Conservation (phyloP, 257 asterid genomes). For the Sherardia arvensis region DNA sequence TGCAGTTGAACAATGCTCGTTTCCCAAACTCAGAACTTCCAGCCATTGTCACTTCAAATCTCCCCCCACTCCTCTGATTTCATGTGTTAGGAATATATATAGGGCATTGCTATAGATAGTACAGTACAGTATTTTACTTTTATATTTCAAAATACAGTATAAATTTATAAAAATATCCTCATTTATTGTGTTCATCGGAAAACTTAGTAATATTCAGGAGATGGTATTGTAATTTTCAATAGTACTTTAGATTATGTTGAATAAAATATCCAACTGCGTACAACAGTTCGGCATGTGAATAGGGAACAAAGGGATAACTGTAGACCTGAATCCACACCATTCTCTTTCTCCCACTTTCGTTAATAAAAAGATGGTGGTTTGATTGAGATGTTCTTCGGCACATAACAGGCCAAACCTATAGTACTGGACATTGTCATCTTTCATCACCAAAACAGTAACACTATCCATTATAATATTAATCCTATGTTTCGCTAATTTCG, state of each 20-base stretch:
- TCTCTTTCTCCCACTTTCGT: constrained; percentile 31
- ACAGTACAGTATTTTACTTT: too few relatives aligned
- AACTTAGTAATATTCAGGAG: too few relatives aligned
- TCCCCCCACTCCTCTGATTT: constrained; percentile 15
- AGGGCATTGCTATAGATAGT: too few relatives aligned
- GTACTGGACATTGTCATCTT: background rate
- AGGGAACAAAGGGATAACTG: constrained; percentile 24
- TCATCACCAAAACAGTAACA: background rate
- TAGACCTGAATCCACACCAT: constrained; percentile 23
- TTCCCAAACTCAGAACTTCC: constrained; percentile 28
- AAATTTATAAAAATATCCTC: too few relatives aligned
- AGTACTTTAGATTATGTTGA: too few relatives aligned
- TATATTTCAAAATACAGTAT: too few relatives aligned
- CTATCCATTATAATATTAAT: background rate
- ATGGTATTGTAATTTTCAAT: too few relatives aligned
- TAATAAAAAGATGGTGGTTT: constrained; percentile 23
- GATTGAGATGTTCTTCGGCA: constrained; percentile 29
- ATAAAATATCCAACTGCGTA: too few relatives aligned
- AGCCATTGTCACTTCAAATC: constrained; percentile 42
- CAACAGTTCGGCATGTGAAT: too few relatives aligned
- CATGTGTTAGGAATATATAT: too few relatives aligned
- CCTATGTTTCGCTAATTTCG: background rate
- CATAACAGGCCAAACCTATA: constrained; percentile 26
- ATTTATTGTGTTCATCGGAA: too few relatives aligned
- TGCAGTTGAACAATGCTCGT: constrained; percentile 25